Base-by-base conservation (phyloP, 164 flowering plant species). In the Chimonanthus salicifolius region DNA sequence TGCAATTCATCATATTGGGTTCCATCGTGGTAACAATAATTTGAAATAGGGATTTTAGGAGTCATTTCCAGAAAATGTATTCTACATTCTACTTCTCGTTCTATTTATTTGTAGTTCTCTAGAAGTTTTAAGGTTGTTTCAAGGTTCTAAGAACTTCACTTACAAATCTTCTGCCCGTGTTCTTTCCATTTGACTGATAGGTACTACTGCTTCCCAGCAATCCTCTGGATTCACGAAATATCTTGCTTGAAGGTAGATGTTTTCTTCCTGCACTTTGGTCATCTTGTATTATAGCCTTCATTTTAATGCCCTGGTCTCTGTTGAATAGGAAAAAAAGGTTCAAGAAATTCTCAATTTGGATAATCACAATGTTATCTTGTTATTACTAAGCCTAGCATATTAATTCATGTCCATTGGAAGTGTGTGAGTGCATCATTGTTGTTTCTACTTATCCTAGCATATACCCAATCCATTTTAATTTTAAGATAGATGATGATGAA, bases 221-320 rank as follows among this genome's bases (percentile, higher is more conserved):
- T 83, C 99, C 99, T 79, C 89, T 93, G 54, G 97, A 96, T 86
- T 80, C 92, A 64, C 88, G 97, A 77, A 96, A 96, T 79, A 93
- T 96, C 71, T 79, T 93, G 86, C 92, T 96, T 80, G 99, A 96
- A 92, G 99, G 99, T 96, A 76, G 62, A 44, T 69, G n/a, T 49
- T 48, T 64, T 50, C 51, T 33, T 64, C 72, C 70, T 65, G 20
- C 64, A 49, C 10, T 67, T 16, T 47, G 4, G n/a, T 63, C 49
- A 6, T 47, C 51, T 58, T 51, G 60, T 70, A 16, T 4, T 10
- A 4, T 33, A 13, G n/a, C 44, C 5, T 21, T 71, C 11, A n/a
- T 13, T n/a, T n/a, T 67, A 9, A 15, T 20, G 49, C 47, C 70
- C 21, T 4, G 54, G 13, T 11, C 45, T 9, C 47, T 44, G 11